Base-by-base conservation (phyloP, 495 filamentous ascomycete species). In the Talaromyces nanjingensis region DNA sequence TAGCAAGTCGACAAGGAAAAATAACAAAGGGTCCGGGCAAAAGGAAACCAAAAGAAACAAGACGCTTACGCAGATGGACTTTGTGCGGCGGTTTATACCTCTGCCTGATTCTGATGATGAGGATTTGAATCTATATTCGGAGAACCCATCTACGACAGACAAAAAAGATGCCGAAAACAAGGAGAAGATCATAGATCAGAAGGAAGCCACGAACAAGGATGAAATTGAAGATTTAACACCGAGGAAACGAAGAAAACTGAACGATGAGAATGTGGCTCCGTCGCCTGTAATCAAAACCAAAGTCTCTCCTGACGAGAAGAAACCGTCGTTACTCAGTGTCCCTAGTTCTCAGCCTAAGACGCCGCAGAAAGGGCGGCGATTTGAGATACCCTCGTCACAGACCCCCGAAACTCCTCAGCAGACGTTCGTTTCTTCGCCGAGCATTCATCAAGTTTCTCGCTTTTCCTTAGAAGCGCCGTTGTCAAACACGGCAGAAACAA, bases 31-130 rank as follows among this genome's bases (percentile, higher is more conserved):
- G 63, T 9, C 65, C 64, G 9, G n/a, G 8, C 20, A 71, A 63
- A 60, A 68, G 67, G 31, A 11, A 34, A 33, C 49, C 11, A 24
- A 57, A 73, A 66, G 57, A 18, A 70, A 78, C 27, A 79, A 79
- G 49, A 81, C 78, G 4, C 70, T 81, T 7, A 81, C 78, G 9
- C 78, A 81, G 64, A 81, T 81, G 77, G 70, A 78, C 57, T 81
- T 77, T 62, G 77, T 81, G 54, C 71, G 71, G 31, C 77, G 74
- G 3, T 75, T 73, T 52, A 67, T 79, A 45, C 68, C 72, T 37
- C 74, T 81, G 53, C 72, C 76, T 16, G 67, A 73, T 7, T 75
- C 77, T 25, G 75, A 76, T 39, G 72, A 73, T 16, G 77, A 79
- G 47, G 76, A 79, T 57, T 54, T 70, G 61, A 73, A 76, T 31